Percentiles rank a stretch among this genome's conserved stretches.
phyloP scores from a whole-genome alignment of 805 yeast genomes.

The Starmerella apis region DNA sequence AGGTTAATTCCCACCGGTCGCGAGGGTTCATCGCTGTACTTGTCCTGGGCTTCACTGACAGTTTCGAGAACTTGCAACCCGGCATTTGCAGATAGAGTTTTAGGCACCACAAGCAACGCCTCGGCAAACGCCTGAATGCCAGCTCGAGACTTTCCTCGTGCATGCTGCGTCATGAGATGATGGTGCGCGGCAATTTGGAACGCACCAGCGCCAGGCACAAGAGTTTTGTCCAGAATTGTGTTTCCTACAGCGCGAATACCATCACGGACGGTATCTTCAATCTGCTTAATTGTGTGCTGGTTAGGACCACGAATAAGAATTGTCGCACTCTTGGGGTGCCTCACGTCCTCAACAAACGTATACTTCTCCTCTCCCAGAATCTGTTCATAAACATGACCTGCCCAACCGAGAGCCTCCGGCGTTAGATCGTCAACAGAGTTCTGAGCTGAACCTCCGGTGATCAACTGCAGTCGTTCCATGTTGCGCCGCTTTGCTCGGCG shows the following conservation, averaged over 20 bases:
- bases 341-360: conserved; percentile 81
- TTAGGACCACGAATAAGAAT: conserved; percentile 91
- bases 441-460: conserved; percentile 96
- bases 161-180: conserved; percentile 49
- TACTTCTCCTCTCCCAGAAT: conserved; percentile 95
- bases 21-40: conserved; percentile 41
- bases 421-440: conserved; percentile 89
- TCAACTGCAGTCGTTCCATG: conserved; percentile 94
- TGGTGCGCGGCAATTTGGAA: conserved; percentile 76
- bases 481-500: conserved; percentile 98
- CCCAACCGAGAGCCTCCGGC: conserved; percentile 69
- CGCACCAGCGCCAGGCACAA: conserved; percentile 97
- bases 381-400: conserved; percentile 86
- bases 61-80: conserved; percentile 91
- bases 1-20: conserved; percentile 84
- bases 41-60: conserved; percentile 80
- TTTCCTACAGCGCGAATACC: conserved; percentile 92
- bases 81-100: conserved; percentile 81
- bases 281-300: conserved; percentile 75
- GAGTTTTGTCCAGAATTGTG: conserved; percentile 69
- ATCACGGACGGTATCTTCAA: conserved; percentile 94
- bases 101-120: conserved; percentile 81
- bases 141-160: conserved; percentile 76
- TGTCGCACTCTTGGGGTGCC: conserved; percentile 83
- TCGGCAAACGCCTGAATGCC: conserved; percentile 93